phyloP scores from a whole-genome alignment of 495 filamentous ascomycete genomes.

The Aspergillus biplanus region DNA sequence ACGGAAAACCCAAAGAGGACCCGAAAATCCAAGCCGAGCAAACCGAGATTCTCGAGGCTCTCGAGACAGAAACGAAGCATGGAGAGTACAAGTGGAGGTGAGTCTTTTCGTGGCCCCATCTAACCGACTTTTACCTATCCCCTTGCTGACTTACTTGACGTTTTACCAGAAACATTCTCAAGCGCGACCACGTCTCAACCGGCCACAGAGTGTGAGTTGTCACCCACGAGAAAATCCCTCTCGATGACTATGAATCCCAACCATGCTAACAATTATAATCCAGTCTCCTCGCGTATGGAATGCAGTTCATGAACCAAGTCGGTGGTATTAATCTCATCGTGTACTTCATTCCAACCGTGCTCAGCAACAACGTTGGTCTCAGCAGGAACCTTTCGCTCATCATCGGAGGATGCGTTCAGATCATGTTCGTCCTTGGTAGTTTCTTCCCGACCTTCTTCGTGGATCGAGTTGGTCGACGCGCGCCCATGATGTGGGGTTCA shows the following conservation, averaged over 20 bases:
- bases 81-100: constrained; percentile 45
- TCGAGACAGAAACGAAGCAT: constrained; percentile 49
- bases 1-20: constrained; percentile 44
- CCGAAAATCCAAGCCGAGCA: constrained; percentile 49
- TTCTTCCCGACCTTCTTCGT: constrained; percentile 47
- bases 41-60: constrained; percentile 46
- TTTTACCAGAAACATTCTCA: constrained; percentile 51
- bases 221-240: not conserved
- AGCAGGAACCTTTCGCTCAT: constrained; percentile 50
- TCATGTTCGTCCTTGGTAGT: constrained; percentile 46
- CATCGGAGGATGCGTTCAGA: constrained; percentile 51
- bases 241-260: not conserved
- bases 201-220: constrained; percentile 45
- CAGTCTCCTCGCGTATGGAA: constrained; percentile 52
- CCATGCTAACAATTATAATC: not conserved
- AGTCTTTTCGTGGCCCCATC: not conserved
- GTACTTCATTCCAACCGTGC: constrained; percentile 42
- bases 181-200: constrained; percentile 55
- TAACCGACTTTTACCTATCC: not conserved
- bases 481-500: constrained; percentile 61
- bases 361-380: constrained; percentile 53
- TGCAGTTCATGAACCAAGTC: constrained; percentile 55
- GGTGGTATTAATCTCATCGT: constrained; percentile 58
- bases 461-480: constrained; percentile 60
- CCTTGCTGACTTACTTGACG: not conserved